These are phyloP conservation scores for Conticribra weissflogii DNA, from an alignment of 108 stramenopile species.

Conservation along the genomic window DNA sequence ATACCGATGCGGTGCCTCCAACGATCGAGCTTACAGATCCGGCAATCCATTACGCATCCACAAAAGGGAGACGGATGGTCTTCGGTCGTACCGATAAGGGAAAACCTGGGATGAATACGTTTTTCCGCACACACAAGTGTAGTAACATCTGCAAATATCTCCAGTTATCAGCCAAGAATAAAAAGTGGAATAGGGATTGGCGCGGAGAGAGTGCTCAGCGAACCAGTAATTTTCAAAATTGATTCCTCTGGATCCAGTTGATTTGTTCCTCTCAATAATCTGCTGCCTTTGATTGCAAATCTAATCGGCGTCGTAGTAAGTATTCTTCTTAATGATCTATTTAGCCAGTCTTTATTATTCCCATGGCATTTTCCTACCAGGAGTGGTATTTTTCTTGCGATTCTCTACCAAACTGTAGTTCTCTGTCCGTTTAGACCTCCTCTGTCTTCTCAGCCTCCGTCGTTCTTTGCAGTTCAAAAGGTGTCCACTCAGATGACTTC, in stretches of 20 bases:
- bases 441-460: conserved; percentile 15
- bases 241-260: background rate
- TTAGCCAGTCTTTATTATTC: conserved; percentile 19
- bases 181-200: conserved; percentile 47
- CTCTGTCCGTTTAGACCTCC: conserved; percentile 13
- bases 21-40: conserved; percentile 70
- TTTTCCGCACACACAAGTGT: conserved; percentile 68
- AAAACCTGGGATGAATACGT: conserved; percentile 45
- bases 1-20: conserved; percentile 56
- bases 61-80: conserved; percentile 41
- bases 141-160: conserved; percentile 56
- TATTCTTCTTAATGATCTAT: background rate
- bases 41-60: conserved; percentile 58
- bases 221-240: background rate
- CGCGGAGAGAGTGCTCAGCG: conserved; percentile 22
- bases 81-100: conserved; percentile 66
- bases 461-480: conserved; percentile 29
- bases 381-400: conserved; percentile 12
- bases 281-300: background rate
- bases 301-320: background rate
- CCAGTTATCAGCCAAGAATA: conserved; percentile 51
- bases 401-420: conserved; percentile 2
- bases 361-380: conserved; percentile 44
- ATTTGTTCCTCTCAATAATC: background rate
- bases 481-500: conserved; percentile 32